Evolutionary conservation across 306 rosid genomes (phyloP).

Genomic region (Glycine soja): DNA sequence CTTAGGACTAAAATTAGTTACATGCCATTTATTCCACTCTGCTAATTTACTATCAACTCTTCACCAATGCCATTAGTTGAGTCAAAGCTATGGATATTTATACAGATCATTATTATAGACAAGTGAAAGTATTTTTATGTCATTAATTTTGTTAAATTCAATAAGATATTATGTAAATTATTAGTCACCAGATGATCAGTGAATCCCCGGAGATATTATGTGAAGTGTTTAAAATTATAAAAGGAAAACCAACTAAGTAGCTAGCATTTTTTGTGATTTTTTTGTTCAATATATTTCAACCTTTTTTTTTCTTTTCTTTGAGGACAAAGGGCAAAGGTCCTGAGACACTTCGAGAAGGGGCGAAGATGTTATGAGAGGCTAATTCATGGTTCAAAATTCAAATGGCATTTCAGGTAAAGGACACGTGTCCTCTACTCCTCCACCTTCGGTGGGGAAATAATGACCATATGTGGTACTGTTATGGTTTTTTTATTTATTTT

Average conservation of each 20-base stretch:
- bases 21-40: conserved; percentile 17
- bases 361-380: neutral
- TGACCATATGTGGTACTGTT: neutral
- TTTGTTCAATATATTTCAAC: neutral
- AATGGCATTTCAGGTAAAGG: neutral
- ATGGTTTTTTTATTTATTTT: neutral
- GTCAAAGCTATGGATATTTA: neutral
- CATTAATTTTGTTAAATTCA: too few species aligned
- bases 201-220: neutral
- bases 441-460: neutral
- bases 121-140: neutral
- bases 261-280: neutral
- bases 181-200: too few species aligned
- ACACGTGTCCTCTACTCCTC: neutral
- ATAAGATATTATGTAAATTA: too few species aligned
- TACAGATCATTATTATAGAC: neutral
- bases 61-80: neutral
- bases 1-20: too few species aligned
- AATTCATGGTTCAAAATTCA: neutral
- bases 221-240: neutral
- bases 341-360: neutral
- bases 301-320: neutral
- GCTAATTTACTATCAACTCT: neutral
- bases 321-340: neutral
- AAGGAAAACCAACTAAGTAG: neutral